Evolutionary conservation across 2,329 filamentous ascomycete genomes (phyloP).

Genomic region (Gyromitra esculenta): DNA sequence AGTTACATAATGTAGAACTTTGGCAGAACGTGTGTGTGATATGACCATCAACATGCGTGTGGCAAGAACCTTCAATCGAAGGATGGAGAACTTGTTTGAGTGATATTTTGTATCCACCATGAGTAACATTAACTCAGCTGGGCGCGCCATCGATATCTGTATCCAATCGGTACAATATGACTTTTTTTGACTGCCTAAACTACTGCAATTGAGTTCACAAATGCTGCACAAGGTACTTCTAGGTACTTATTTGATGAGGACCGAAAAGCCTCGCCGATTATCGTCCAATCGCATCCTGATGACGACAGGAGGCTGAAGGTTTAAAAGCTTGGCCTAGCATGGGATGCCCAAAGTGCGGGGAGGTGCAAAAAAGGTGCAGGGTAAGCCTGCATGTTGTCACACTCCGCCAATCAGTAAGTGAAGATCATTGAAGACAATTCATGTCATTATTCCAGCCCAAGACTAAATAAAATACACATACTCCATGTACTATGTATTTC

Average conservation of each 20-base stretch:
- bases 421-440: neutral
- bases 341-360: neutral
- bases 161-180: neutral
- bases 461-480: neutral
- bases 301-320: neutral
- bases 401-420: neutral
- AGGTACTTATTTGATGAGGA: neutral
- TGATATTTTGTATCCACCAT: neutral
- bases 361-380: neutral
- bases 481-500: conserved; percentile 2
- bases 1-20: neutral
- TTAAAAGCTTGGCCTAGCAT: neutral
- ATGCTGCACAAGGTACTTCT: neutral
- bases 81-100: neutral
- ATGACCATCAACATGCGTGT: neutral
- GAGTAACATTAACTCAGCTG: neutral
- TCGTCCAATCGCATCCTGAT: neutral
- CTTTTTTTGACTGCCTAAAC: neutral
- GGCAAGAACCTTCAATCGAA: neutral
- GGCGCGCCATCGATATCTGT: neutral
- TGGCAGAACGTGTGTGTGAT: neutral
- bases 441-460: conserved; percentile 1
- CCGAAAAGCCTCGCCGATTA: neutral
- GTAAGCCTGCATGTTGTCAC: neutral
- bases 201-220: neutral